Evolutionary conservation across 768 basidiomycete species (phyloP).

Genomic region (Leccinum variicolor): DNA sequence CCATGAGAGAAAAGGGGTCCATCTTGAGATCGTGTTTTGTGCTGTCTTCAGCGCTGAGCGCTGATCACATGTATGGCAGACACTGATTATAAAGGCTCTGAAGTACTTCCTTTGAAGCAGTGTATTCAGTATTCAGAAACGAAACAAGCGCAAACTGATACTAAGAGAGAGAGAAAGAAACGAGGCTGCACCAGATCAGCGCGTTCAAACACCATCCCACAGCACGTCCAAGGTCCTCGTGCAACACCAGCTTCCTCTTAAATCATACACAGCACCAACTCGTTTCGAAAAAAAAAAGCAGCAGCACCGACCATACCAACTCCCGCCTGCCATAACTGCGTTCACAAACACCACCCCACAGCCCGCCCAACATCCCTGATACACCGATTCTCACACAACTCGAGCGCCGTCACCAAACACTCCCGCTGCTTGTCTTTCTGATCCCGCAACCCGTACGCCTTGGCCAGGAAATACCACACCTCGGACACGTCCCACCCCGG

Average conservation of each 20-base stretch:
- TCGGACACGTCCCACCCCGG: constrained; percentile 90
- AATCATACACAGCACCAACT: too few relatives aligned
- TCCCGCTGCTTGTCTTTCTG: constrained; percentile 70
- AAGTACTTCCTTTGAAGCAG: too few relatives aligned
- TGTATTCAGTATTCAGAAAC: too few relatives aligned
- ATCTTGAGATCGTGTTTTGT: constrained; percentile 46
- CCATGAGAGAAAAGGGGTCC: constrained; percentile 72
- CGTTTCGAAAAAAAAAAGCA: too few relatives aligned
- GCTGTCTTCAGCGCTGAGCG: too few relatives aligned
- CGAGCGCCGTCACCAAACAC: constrained; percentile 67
- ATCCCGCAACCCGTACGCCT: constrained; percentile 72
- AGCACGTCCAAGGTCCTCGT: too few relatives aligned
- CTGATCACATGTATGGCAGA: too few relatives aligned
- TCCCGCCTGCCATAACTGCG: neutral
- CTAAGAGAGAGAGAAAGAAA: neutral
- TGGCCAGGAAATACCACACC: constrained; percentile 91
- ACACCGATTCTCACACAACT: constrained; percentile 56
- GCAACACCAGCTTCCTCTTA: too few relatives aligned
- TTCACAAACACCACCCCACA: constrained; percentile 64
- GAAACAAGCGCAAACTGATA: too few relatives aligned
- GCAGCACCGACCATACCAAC: too few relatives aligned
- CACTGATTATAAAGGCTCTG: too few relatives aligned
- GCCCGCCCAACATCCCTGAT: constrained; percentile 63
- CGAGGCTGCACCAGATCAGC: neutral
- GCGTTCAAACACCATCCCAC: neutral